phyloP scores from a whole-genome alignment of 345 rosid genomes.

The Crucihimalaya himalaica region DNA sequence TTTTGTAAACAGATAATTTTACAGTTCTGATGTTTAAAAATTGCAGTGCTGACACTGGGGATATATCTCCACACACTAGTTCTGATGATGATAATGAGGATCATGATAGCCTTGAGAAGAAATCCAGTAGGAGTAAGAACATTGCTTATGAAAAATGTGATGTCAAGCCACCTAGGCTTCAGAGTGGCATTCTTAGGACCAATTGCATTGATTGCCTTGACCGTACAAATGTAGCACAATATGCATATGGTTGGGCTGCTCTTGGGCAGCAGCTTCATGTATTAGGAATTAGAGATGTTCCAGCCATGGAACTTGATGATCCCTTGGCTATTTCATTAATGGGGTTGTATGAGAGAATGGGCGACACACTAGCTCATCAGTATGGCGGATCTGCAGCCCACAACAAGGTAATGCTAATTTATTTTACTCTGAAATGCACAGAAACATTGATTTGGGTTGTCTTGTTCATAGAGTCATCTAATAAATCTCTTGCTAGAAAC shows the following conservation, averaged over 20 bases:
- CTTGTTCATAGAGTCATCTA: conserved; percentile 6
- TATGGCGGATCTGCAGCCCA: conserved; percentile 96
- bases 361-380: conserved; percentile 84
- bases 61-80: conserved; percentile 36
- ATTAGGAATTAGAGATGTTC: conserved; percentile 54
- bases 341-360: conserved; percentile 87
- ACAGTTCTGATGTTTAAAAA: neutral
- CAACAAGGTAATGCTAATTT: conserved; percentile 57
- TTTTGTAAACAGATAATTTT: neutral
- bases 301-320: conserved; percentile 69
- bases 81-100: conserved; percentile 46
- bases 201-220: conserved; percentile 97
- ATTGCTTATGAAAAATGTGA: conserved; percentile 50
- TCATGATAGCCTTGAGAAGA: conserved; percentile 46
- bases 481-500: conserved; percentile 1
- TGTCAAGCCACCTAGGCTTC: conserved; percentile 57
- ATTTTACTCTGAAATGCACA: neutral
- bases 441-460: neutral
- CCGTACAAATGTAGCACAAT: conserved; percentile 96
- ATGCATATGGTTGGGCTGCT: conserved; percentile 90
- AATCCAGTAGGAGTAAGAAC: conserved; percentile 40
- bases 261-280: conserved; percentile 83
- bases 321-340: conserved; percentile 73
- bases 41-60: conserved; percentile 41
- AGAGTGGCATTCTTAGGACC: conserved; percentile 83